phyloP scores from a whole-genome alignment of 345 rosid species.

The Durio zibethinus region DNA sequence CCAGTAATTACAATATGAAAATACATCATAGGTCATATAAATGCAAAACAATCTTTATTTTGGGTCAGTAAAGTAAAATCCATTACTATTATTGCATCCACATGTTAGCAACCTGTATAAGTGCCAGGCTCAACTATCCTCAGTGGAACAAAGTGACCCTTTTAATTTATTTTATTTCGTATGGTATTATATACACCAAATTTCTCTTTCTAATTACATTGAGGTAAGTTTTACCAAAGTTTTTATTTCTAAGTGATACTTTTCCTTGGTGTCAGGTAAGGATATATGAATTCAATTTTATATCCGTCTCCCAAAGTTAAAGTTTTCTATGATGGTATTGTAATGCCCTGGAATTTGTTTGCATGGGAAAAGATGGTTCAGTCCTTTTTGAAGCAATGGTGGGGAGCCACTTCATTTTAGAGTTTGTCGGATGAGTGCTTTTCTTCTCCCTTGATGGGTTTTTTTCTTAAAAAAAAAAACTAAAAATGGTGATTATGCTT shows the following conservation, averaged over 20 bases:
- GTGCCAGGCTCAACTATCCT: slow-evolving; percentile 22
- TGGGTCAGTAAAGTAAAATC: too few relatives aligned
- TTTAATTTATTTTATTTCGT: neutral
- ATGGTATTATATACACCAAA: neutral
- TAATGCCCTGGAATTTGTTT: neutral
- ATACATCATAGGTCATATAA: neutral
- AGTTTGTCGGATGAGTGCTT: slow-evolving; percentile 9
- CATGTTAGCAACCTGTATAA: slow-evolving; percentile 17
- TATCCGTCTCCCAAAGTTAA: neutral
- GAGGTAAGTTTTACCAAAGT: neutral
- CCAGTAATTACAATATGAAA: neutral
- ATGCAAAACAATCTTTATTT: neutral
- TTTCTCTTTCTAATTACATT: neutral
- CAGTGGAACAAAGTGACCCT: slow-evolving; percentile 13
- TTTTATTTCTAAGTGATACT: neutral
- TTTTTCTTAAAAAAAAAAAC: neutral
- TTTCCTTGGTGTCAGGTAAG: neutral
- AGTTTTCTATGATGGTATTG: neutral
- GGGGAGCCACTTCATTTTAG: slow-evolving; percentile 13
- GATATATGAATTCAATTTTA: neutral
- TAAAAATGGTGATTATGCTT: slow-evolving; percentile 22
- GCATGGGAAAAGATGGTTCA: neutral
- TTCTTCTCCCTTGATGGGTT: slow-evolving; percentile 13
- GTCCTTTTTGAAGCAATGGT: slow-evolving; percentile 2
- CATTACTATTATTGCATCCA: neutral